A percentile compares a stretch with the other conserved stretches of the same genome.
phyloP scores from a whole-genome alignment of 2,329 filamentous ascomycete species.

The Catunica adiposa region DNA sequence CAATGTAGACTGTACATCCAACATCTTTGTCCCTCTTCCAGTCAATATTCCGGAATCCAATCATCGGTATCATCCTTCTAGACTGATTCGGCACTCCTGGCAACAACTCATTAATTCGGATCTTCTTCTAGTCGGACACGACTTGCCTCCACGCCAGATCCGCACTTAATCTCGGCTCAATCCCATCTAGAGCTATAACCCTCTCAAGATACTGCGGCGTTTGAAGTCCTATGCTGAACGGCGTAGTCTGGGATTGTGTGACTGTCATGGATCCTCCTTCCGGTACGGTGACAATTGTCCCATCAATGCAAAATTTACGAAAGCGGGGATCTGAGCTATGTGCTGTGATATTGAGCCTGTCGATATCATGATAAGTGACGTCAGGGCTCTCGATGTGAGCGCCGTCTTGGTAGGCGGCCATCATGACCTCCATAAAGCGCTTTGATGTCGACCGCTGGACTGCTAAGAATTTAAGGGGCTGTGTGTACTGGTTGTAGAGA shows the following conservation, averaged over 20 bases:
- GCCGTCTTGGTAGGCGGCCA: conserved; percentile 40
- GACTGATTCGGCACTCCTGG: too few relatives aligned
- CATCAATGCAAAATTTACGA: conserved; percentile 83
- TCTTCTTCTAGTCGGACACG: too few relatives aligned
- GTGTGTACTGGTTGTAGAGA: conserved; percentile 50
- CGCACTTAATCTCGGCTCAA: too few relatives aligned
- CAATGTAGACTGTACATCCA: too few relatives aligned
- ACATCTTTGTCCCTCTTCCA: too few relatives aligned
- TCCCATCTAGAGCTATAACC: not conserved
- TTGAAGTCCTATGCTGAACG: conserved; percentile 14
- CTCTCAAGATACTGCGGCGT: not conserved
- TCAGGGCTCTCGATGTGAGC: conserved; percentile 36
- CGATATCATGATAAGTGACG: conserved; percentile 58
- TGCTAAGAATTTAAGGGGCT: conserved; percentile 52
- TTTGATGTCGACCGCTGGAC: conserved; percentile 52
- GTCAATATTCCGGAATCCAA: too few relatives aligned
- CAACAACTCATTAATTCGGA: too few relatives aligned
- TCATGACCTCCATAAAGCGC: conserved; percentile 64
- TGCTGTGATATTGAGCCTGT: conserved; percentile 49
- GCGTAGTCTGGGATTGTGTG: conserved; percentile 27
- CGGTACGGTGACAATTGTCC: conserved; percentile 64
- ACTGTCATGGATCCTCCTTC: conserved; percentile 56
- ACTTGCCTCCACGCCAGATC: too few relatives aligned
- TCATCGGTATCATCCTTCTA: too few relatives aligned
- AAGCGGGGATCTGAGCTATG: conserved; percentile 53